Evolutionary conservation across 805 yeast genomes (phyloP).

Genomic region (Cyberlindnera xishuangbannaensis): DNA sequence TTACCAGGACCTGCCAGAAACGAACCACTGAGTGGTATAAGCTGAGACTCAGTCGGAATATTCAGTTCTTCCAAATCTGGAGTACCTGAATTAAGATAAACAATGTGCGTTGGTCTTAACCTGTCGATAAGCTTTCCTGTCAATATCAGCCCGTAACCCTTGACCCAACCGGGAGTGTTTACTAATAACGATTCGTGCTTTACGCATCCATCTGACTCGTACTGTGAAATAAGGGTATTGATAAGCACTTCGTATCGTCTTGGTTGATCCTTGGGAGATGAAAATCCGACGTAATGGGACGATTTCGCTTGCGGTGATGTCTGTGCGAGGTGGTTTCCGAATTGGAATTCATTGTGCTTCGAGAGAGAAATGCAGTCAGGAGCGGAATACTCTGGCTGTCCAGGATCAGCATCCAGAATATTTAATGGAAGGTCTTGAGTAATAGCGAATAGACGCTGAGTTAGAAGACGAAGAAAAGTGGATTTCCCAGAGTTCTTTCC

Average conservation of each 20-base stretch:
- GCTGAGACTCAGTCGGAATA: constrained; percentile 24
- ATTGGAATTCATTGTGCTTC: constrained; percentile 26
- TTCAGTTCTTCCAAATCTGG: constrained; percentile 25
- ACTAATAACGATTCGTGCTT: constrained; percentile 41
- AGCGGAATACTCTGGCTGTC: constrained; percentile 72
- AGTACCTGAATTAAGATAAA: constrained; percentile 44
- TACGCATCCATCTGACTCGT: constrained; percentile 24
- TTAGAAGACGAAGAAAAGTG: constrained; percentile 50
- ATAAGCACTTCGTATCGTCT: constrained; percentile 41
- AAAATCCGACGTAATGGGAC: constrained; percentile 52
- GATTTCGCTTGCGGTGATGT: constrained; percentile 10
- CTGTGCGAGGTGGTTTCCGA: constrained; percentile 30
- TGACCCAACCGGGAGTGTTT: constrained; percentile 89
- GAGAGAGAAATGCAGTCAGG: constrained; percentile 68
- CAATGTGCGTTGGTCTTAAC: constrained; percentile 49
- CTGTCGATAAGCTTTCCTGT: constrained; percentile 36
- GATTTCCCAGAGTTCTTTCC: constrained; percentile 80
- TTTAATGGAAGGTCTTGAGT: constrained; percentile 30
- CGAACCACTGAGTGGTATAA: constrained; percentile 33
- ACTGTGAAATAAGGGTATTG: constrained; percentile 34
- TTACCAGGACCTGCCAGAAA: constrained; percentile 19
- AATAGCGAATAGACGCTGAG: constrained; percentile 42
- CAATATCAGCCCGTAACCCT: constrained; percentile 75
- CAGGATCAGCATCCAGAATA: constrained; percentile 80
- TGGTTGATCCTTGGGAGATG: constrained; percentile 67